These are phyloP conservation scores for Tolypocladium album DNA, from an alignment of 2,329 filamentous ascomycete genomes.

Conservation along the genomic window DNA sequence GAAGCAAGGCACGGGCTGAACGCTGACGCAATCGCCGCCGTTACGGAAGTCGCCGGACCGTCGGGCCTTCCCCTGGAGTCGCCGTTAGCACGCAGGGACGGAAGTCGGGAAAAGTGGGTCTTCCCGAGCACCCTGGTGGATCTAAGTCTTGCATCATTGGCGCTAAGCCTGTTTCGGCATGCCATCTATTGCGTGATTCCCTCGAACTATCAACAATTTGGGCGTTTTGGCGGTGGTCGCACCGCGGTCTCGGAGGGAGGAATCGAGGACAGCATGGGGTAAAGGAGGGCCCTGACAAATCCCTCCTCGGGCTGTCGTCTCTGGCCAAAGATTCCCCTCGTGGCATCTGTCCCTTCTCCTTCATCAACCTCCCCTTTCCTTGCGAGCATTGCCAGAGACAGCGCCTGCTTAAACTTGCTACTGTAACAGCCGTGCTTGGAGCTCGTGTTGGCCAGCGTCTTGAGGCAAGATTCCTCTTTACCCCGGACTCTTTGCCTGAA, in stretches of 20 bases:
- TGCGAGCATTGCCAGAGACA: not conserved
- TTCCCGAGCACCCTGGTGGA: slow-evolving; percentile 5
- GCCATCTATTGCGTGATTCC: slow-evolving; percentile 29
- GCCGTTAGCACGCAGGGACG: not conserved
- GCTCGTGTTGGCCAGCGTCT: not conserved
- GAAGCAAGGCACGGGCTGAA: not conserved
- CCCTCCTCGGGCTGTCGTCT: not conserved
- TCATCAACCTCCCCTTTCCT: slow-evolving; percentile 1
- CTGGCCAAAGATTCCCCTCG: not conserved
- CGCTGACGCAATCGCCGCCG: not conserved
- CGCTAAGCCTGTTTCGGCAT: slow-evolving; percentile 19
- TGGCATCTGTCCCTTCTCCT: not conserved
- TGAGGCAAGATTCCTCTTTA: not conserved
- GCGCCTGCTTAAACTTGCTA: slow-evolving; percentile 1
- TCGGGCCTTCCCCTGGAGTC: not conserved
- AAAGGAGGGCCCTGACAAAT: slow-evolving; percentile 12
- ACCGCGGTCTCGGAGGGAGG: not conserved
- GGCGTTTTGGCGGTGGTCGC: slow-evolving; percentile 8
- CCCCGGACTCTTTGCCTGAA: not conserved
- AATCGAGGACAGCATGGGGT: not conserved
- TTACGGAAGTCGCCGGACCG: not conserved
- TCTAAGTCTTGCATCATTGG: slow-evolving; percentile 13
- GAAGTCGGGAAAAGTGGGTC: slow-evolving; percentile 25
- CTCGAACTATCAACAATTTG: slow-evolving; percentile 24
- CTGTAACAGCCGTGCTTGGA: not conserved